Evolutionary conservation across 1,284 basidiomycete species (phyloP).

Genomic region (Cutaneotrichosporon sp.): DNA sequence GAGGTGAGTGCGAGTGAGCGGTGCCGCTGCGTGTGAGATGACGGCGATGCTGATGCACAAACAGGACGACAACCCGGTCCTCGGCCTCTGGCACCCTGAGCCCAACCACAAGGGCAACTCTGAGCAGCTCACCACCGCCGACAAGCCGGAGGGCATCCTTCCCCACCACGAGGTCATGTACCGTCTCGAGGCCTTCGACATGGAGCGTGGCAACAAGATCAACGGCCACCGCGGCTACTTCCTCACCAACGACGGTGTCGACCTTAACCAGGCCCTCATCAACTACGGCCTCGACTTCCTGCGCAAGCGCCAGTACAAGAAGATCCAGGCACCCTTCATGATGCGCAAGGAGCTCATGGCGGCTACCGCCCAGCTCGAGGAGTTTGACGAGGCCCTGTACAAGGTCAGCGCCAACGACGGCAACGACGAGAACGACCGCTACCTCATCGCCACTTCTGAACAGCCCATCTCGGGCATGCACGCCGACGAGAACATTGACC

Average conservation of each 20-base stretch:
- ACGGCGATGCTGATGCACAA: background rate
- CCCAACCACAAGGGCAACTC: constrained; percentile 61
- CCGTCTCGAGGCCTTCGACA: constrained; percentile 90
- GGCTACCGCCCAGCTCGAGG: constrained; percentile 94
- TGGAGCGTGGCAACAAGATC: constrained; percentile 91
- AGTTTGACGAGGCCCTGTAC: constrained; percentile 98
- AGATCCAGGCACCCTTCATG: constrained; percentile 96
- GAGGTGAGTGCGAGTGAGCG: constrained; percentile 62
- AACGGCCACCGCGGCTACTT: constrained; percentile 96
- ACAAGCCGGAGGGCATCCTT: constrained; percentile 70
- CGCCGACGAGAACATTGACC: constrained; percentile 97
- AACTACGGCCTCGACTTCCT: constrained; percentile 94
- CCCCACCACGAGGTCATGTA: constrained; percentile 96
- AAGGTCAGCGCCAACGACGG: constrained; percentile 64
- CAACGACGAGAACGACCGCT: constrained; percentile 92
- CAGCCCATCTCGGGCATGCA: constrained; percentile 96
- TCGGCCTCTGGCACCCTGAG: constrained; percentile 83
- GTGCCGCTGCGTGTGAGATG: background rate
- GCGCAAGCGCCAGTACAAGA: constrained; percentile 78
- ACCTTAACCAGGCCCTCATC: constrained; percentile 95
- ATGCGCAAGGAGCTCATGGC: constrained; percentile 98
- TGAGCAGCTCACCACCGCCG: constrained; percentile 56
- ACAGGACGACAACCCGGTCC: constrained; percentile 82
- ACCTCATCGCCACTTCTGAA: constrained; percentile 97
- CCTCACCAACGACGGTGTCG: constrained; percentile 90